These are phyloP conservation scores for Tetrapyrgos nigripes DNA, from an alignment of 1,284 basidiomycete genomes.

Conservation along the genomic window DNA sequence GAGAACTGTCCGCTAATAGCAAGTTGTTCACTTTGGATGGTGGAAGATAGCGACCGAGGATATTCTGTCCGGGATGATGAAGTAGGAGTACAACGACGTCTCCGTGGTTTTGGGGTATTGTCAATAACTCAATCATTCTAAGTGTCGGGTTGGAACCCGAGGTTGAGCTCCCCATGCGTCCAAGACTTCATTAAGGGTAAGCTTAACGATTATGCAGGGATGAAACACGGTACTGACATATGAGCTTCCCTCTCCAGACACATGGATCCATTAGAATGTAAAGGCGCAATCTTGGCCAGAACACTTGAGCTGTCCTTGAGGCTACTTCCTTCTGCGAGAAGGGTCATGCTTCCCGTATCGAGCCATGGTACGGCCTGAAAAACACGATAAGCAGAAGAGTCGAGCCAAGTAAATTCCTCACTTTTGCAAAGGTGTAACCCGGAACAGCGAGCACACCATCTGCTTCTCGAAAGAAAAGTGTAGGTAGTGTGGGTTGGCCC, in stretches of 20 bases:
- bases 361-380: slow-evolving; percentile 65
- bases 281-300: slow-evolving; percentile 73
- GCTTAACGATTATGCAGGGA: not conserved
- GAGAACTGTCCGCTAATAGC: slow-evolving; percentile 61
- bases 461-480: slow-evolving; percentile 47
- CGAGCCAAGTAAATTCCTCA: slow-evolving; percentile 27
- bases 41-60: slow-evolving; percentile 70
- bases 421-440: slow-evolving; percentile 74
- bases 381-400: not conserved
- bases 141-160: slow-evolving; percentile 59
- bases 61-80: slow-evolving; percentile 68
- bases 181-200: slow-evolving; percentile 48
- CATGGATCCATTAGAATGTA: slow-evolving; percentile 73
- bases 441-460: slow-evolving; percentile 68
- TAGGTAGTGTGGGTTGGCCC: slow-evolving; percentile 53
- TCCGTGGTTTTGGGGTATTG: slow-evolving; percentile 65
- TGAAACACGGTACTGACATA: slow-evolving; percentile 52
- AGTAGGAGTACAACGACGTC: slow-evolving; percentile 71
- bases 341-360: slow-evolving; percentile 73
- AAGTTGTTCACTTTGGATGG: slow-evolving; percentile 70
- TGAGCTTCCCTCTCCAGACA: slow-evolving; percentile 74
- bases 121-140: slow-evolving; percentile 68
- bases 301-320: slow-evolving; percentile 72
- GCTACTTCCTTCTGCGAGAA: slow-evolving; percentile 69
- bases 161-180: slow-evolving; percentile 53